Evolutionary conservation across 495 filamentous ascomycete species (phyloP).

Genomic region (Penicillium malachiteum): DNA sequence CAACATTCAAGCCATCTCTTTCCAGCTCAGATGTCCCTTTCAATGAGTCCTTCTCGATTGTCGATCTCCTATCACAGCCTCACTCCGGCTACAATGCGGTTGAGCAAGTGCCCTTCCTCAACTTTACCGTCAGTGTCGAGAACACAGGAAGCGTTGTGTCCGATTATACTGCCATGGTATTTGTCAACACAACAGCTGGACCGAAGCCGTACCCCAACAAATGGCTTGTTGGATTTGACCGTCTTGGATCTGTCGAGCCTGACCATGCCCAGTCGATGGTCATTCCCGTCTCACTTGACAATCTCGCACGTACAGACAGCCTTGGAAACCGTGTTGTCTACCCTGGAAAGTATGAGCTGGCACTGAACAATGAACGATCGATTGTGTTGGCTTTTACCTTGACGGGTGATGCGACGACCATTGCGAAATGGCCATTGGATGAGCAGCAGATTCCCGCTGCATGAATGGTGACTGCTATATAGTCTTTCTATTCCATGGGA

Average conservation of each 20-base stretch:
- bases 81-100: slow-evolving; percentile 26
- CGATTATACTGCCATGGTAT: slow-evolving; percentile 60
- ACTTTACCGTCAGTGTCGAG: slow-evolving; percentile 38
- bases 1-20: slow-evolving; percentile 41
- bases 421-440: slow-evolving; percentile 36
- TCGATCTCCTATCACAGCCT: slow-evolving; percentile 22
- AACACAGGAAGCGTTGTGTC: slow-evolving; percentile 57
- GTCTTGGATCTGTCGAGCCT: slow-evolving; percentile 46
- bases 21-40: slow-evolving; percentile 2
- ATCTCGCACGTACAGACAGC: slow-evolving; percentile 57
- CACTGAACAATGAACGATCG: slow-evolving; percentile 50
- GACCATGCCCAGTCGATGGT: slow-evolving; percentile 33
- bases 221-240: slow-evolving; percentile 58
- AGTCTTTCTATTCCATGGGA: neutral
- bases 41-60: slow-evolving; percentile 22
- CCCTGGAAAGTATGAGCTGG: slow-evolving; percentile 61
- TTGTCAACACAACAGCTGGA: slow-evolving; percentile 54
- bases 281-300: slow-evolving; percentile 56
- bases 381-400: slow-evolving; percentile 30
- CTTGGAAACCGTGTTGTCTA: slow-evolving; percentile 61
- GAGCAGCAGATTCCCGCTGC: slow-evolving; percentile 28
- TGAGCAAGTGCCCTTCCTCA: slow-evolving; percentile 43
- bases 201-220: slow-evolving; percentile 64
- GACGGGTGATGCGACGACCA: slow-evolving; percentile 28
- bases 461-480: neutral